phyloP scores from a whole-genome alignment of 2,329 filamentous ascomycete genomes.

The Xylariaceae sp. region DNA sequence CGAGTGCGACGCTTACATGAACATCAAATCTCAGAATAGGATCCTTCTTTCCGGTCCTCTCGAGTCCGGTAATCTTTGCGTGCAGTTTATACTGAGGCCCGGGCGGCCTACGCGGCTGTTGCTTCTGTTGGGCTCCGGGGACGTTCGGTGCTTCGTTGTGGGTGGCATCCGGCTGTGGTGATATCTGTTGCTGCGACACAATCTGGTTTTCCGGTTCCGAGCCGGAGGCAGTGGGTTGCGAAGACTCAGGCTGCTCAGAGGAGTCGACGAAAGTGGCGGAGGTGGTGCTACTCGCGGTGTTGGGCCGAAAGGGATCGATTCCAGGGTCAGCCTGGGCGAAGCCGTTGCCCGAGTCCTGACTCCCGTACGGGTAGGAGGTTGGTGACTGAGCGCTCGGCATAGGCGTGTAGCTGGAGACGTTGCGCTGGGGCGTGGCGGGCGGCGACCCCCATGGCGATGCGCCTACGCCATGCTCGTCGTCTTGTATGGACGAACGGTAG shows the following conservation, averaged over 20 bases:
- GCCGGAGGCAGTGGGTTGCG: conserved; percentile 29
- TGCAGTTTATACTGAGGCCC: conserved; percentile 78
- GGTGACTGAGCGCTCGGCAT: conserved; percentile 36
- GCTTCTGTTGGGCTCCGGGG: conserved; percentile 26
- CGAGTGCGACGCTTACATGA: conserved; percentile 61
- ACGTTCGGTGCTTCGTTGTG: conserved; percentile 19
- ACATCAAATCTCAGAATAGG: conserved; percentile 93
- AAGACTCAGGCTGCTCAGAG: conserved; percentile 30
- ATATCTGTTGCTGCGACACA: conserved; percentile 21
- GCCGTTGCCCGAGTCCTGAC: conserved; percentile 41
- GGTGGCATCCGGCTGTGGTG: conserved; percentile 21
- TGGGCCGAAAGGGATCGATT: conserved; percentile 40
- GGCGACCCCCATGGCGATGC: conserved; percentile 54
- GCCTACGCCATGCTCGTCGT: conserved; percentile 48
- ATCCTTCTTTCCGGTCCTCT: conserved; percentile 91
- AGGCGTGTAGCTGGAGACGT: conserved; percentile 40
- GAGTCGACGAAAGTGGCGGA: conserved; percentile 38
- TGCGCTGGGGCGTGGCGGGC: conserved; percentile 44
- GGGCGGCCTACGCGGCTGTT: conserved; percentile 51
- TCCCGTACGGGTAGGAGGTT: conserved; percentile 41
- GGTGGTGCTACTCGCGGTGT: conserved; percentile 43
- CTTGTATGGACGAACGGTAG: conserved; percentile 52
- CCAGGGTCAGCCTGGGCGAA: conserved; percentile 36
- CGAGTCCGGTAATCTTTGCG: conserved; percentile 88
- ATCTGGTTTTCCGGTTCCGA: conserved; percentile 22